These are phyloP conservation scores for Trypanosoma boissoni DNA, from an alignment of 208 protist species.

Conservation along the genomic window DNA sequence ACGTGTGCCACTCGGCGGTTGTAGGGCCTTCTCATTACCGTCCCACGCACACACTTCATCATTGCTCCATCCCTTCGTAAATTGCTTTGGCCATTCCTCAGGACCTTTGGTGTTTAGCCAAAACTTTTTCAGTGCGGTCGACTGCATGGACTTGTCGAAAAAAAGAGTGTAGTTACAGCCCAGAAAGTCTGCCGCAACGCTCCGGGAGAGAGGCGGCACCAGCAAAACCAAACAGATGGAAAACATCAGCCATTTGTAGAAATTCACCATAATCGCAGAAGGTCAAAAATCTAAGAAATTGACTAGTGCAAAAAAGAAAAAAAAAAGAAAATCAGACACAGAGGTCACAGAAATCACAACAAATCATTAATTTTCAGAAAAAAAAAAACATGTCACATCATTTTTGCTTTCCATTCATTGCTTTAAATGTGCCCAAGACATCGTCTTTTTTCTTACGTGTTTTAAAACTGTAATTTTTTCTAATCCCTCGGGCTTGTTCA, in stretches of 20 bases:
- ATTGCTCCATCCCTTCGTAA: slow-evolving; percentile 3
- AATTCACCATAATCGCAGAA: neutral
- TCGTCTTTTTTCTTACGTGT: no score
- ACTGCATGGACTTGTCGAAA: slow-evolving; percentile 12
- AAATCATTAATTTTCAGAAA: no score
- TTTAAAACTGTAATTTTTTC: no score
- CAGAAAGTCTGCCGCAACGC: slow-evolving; percentile 1
- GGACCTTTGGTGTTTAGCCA: slow-evolving; percentile 15
- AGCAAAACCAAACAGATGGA: no score
- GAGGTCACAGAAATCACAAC: no score
- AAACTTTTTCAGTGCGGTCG: slow-evolving; percentile 19
- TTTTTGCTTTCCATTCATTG: no score
- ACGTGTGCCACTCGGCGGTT: slow-evolving; percentile 5
- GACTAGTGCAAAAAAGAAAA: neutral
- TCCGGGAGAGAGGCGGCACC: neutral
- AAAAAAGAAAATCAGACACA: neutral
- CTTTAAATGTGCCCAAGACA: no score
- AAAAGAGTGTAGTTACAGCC: slow-evolving; percentile 14
- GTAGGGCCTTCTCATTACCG: slow-evolving; percentile 1
- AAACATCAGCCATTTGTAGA: no score
- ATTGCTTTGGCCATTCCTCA: slow-evolving; percentile 14
- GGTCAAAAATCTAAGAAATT: neutral
- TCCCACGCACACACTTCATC: slow-evolving; percentile 26
- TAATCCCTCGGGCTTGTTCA: no score
- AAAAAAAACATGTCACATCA: no score